phyloP scores from a whole-genome alignment of 805 yeast species.

The Cephaloascus fragrans region DNA sequence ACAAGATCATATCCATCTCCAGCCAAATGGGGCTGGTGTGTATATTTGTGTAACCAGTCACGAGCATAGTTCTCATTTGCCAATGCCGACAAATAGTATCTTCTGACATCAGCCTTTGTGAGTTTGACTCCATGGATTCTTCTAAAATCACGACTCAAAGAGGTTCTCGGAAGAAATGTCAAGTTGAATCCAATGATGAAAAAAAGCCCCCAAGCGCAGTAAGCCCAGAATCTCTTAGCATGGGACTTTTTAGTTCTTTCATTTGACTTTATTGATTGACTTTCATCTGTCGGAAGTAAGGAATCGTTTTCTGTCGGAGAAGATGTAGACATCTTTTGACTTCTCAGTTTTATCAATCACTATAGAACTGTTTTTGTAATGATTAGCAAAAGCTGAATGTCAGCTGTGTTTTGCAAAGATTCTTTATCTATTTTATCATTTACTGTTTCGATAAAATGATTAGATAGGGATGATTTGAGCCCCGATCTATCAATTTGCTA shows the following conservation, averaged over 20 bases:
- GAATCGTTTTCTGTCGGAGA: background rate
- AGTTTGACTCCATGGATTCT: slow-evolving; percentile 58
- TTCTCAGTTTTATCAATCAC: too few relatives aligned
- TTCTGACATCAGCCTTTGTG: slow-evolving; percentile 60
- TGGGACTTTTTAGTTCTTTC: slow-evolving; percentile 4
- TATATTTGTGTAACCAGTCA: slow-evolving; percentile 27
- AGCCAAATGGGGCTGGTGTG: slow-evolving; percentile 31
- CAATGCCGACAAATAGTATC: slow-evolving; percentile 41
- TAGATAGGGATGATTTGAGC: too few relatives aligned
- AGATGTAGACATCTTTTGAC: too few relatives aligned
- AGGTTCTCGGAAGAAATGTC: slow-evolving; percentile 76
- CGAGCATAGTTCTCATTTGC: slow-evolving; percentile 19
- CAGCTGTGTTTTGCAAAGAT: slow-evolving; percentile 10
- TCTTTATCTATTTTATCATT: background rate
- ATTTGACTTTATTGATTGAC: background rate
- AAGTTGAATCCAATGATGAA: slow-evolving; percentile 50
- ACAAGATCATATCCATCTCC: slow-evolving; percentile 35
- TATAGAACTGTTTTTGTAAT: too few relatives aligned
- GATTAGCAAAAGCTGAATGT: too few relatives aligned
- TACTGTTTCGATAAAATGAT: too few relatives aligned
- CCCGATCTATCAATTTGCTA: too few relatives aligned
- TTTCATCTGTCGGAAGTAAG: background rate
- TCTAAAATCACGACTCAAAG: slow-evolving; percentile 71
- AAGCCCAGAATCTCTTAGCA: slow-evolving; percentile 30
- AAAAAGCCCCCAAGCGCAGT: slow-evolving; percentile 36